Base-by-base conservation (phyloP, 2,329 filamentous ascomycete species). In the Alternaria arbusti region DNA sequence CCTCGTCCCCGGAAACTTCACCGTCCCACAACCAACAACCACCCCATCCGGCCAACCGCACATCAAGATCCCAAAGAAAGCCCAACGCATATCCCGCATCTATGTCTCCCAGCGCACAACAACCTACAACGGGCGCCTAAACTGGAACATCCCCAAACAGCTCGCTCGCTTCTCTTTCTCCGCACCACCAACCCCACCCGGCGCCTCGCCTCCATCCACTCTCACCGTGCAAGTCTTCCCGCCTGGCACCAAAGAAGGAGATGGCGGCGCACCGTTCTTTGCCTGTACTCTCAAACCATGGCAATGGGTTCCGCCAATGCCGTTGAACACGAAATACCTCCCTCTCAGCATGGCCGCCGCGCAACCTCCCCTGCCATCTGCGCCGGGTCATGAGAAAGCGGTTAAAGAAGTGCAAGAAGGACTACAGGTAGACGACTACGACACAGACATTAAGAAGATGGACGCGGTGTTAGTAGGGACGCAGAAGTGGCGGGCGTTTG, bases 141-240 rank as follows among this genome's bases (percentile, higher is more conserved):
- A 78, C 54, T 78, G 75, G 74, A 77, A 79, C 64, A 78, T 79
- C 25, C 73, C 76, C 11, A 78, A 79, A 58, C 74, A 77, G 61
- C 72, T 78, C 17, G 75, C 75, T 0, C 75, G 77, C 23, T 78
- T 78, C 64, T 58, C 65, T 13, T 79, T 77, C 64, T 77, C 74
- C 13, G 66, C 73, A 0, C 74, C 74, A 0, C 58, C 65, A 4
- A 74, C 73, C 1, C 36, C 64, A 0, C 54, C 59, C 8, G 70
- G 70, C 11, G 46, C 51, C 9, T 58, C 66, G 0, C 70, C 73
- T 1, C 74, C 71, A 0, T 32, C 61, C 11, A 55, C 62, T 4
- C 70, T 77, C 5, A 73, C 68, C 5, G 63, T 78, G 44, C 68
- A 69, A 23, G 72, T 77, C 6, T 78, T 71, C 13, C 64, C 74